Conservation (phyloP, 2,329 filamentous ascomycete species). For the Cytospora chrysosperma region DNA sequence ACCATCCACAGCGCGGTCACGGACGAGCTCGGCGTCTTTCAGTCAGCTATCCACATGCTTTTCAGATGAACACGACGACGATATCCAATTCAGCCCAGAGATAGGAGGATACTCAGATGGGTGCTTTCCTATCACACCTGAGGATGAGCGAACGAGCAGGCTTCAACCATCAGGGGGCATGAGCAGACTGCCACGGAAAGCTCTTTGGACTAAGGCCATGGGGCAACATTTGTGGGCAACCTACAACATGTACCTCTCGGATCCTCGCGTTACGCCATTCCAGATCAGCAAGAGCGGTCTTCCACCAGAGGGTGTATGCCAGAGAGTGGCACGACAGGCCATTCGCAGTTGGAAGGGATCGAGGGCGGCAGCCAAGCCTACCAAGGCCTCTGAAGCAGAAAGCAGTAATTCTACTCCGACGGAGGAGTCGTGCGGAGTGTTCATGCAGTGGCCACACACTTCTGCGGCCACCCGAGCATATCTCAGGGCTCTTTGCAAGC, state of each 20-base stretch:
- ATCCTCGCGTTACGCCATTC: constrained; percentile 66
- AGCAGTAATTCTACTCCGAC: constrained; percentile 59
- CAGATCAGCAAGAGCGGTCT: constrained; percentile 62
- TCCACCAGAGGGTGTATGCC: constrained; percentile 63
- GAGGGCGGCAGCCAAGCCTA: constrained; percentile 38
- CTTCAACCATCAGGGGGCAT: constrained; percentile 11
- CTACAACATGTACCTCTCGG: constrained; percentile 63
- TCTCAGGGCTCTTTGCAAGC: constrained; percentile 61
- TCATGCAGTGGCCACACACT: constrained; percentile 63
- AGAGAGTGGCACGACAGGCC: constrained; percentile 64
- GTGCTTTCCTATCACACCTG: constrained; percentile 19
- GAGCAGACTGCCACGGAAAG: constrained; percentile 43
- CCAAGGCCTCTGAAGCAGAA: constrained; percentile 32
- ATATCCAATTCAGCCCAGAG: constrained; percentile 53
- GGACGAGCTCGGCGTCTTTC: constrained; percentile 57
- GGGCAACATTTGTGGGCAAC: constrained; percentile 65
- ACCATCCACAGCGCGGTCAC: constrained; percentile 58
- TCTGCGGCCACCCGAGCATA: constrained; percentile 61
- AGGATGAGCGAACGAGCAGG: constrained; percentile 5
- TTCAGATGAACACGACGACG: constrained; percentile 59
- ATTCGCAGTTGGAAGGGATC: constrained; percentile 67
- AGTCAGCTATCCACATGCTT: constrained; percentile 52
- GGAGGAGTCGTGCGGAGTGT: constrained; percentile 45
- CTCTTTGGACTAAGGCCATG: constrained; percentile 65
- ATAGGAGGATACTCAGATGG: constrained; percentile 37